Evolutionary conservation across 2,329 filamentous ascomycete genomes (phyloP).

Genomic region (Zasmidium citrigriseum): DNA sequence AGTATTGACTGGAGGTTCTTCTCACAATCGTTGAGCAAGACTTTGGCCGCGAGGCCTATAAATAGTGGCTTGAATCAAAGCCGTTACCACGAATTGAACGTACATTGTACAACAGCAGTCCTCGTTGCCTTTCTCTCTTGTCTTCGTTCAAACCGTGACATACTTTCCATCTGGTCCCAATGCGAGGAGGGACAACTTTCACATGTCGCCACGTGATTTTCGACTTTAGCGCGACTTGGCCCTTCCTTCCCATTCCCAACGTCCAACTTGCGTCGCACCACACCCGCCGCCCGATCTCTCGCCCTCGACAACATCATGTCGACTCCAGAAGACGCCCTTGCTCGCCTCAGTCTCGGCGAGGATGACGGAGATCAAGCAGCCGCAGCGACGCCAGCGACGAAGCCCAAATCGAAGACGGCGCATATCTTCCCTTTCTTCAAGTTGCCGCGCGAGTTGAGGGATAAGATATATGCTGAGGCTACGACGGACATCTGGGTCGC

Average conservation of each 20-base stretch:
- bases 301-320: too few species aligned
- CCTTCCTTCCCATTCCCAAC: too few species aligned
- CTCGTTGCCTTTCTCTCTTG: background rate
- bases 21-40: conserved; percentile 5
- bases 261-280: too few species aligned
- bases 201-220: too few species aligned
- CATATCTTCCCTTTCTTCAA: background rate
- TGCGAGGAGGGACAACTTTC: too few species aligned
- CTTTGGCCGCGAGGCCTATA: background rate
- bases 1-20: conserved; percentile 4
- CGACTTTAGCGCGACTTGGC: too few species aligned
- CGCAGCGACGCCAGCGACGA: too few species aligned
- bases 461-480: background rate
- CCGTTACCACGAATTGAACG: background rate
- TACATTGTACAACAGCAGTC: background rate
- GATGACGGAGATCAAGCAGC: background rate
- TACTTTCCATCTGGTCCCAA: too few species aligned
- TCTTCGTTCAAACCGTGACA: too few species aligned
- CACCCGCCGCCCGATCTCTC: too few species aligned
- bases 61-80: background rate
- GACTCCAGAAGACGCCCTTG: too few species aligned
- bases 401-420: too few species aligned
- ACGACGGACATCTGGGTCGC: background rate
- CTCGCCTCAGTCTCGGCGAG: background rate
- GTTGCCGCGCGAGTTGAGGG: background rate